phyloP scores from a whole-genome alignment of 331 rosid species.

The Phaseolus coccineus region DNA sequence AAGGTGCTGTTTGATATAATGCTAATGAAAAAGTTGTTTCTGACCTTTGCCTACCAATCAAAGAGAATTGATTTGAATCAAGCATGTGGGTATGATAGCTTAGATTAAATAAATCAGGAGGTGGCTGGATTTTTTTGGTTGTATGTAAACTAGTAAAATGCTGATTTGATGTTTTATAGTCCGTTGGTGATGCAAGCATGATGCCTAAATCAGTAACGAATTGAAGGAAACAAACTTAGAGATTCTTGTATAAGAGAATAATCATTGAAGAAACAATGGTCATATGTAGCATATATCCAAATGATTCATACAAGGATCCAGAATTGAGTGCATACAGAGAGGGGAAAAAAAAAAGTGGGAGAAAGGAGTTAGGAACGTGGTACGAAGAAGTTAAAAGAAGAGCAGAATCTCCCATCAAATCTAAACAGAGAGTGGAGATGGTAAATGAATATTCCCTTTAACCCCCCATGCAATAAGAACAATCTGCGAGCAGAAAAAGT shows the following conservation, averaged over 20 bases:
- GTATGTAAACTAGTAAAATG: background rate
- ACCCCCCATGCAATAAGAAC: constrained; percentile 46
- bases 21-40: background rate
- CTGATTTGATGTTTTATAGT: constrained; percentile 19
- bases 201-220: constrained; percentile 31
- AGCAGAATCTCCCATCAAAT: constrained; percentile 50
- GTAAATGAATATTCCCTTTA: constrained; percentile 43
- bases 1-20: background rate
- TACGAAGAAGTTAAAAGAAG: constrained; percentile 43
- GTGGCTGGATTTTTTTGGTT: background rate
- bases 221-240: constrained; percentile 22
- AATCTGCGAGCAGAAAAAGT: constrained; percentile 41
- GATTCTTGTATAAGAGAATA: constrained; percentile 28
- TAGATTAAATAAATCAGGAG: background rate
- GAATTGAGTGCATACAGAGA: constrained; percentile 22
- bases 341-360: background rate
- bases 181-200: constrained; percentile 45
- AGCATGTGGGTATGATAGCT: background rate
- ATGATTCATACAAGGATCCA: constrained; percentile 37
- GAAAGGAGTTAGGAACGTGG: constrained; percentile 24
- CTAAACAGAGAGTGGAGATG: constrained; percentile 30
- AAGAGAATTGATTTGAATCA: background rate
- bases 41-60: background rate
- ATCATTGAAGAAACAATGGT: constrained; percentile 28
- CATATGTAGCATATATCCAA: constrained; percentile 14